These are phyloP conservation scores for Phallus indusiatus DNA, from an alignment of 768 basidiomycete species.

Conservation along the genomic window DNA sequence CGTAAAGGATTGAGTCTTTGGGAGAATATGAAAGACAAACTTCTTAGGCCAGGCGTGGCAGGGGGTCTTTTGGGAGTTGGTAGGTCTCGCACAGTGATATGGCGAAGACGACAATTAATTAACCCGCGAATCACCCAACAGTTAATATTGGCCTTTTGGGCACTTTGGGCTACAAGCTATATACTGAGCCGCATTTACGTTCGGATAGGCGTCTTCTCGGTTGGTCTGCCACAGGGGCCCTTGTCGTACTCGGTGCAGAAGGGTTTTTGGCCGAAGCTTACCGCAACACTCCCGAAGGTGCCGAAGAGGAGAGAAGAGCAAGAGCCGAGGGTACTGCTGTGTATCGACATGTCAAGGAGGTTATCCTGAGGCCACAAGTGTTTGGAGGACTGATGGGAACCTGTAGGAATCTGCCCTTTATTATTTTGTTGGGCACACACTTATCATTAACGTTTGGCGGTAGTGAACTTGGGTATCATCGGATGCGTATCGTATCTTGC, in stretches of 20 bases:
- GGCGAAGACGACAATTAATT: background rate
- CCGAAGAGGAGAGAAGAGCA: slow-evolving; percentile 45
- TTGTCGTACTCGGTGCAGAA: slow-evolving; percentile 52
- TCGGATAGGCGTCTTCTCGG: slow-evolving; percentile 45
- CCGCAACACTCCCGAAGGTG: slow-evolving; percentile 47
- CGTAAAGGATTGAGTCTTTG: slow-evolving; percentile 46
- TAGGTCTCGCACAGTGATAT: slow-evolving; percentile 22
- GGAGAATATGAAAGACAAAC: slow-evolving; percentile 38
- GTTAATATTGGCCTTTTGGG: slow-evolving; percentile 67
- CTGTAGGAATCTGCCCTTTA: slow-evolving; percentile 28
- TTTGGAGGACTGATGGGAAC: slow-evolving; percentile 56
- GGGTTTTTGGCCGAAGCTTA: slow-evolving; percentile 56
- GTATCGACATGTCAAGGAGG: slow-evolving; percentile 45
- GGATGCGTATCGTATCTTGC: slow-evolving; percentile 53
- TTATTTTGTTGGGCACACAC: background rate
- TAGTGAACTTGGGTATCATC: slow-evolving; percentile 57
- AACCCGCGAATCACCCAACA: slow-evolving; percentile 17
- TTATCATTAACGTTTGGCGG: background rate
- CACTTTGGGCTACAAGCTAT: slow-evolving; percentile 53
- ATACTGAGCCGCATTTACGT: slow-evolving; percentile 50
- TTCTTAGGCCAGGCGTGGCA: slow-evolving; percentile 59
- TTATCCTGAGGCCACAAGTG: slow-evolving; percentile 53
- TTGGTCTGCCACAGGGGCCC: slow-evolving; percentile 41
- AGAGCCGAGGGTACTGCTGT: slow-evolving; percentile 46
- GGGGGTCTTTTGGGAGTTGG: slow-evolving; percentile 66